A percentile compares a stretch with the other conserved stretches of the same genome.
Evolutionary conservation across 768 basidiomycete species (phyloP).

Genomic region (Tricholoma sp.): DNA sequence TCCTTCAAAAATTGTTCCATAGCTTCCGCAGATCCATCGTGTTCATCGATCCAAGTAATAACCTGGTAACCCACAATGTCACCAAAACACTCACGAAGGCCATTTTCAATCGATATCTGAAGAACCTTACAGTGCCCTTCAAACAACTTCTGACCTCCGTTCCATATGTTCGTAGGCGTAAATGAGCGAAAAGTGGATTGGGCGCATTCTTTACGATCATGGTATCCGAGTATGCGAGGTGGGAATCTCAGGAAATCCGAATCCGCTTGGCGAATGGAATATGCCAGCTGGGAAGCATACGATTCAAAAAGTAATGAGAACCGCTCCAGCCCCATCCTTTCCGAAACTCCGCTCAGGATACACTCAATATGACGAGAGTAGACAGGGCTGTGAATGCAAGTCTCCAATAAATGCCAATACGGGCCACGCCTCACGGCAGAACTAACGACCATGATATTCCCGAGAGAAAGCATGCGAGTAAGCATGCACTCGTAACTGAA

Average conservation of each 20-base stretch:
- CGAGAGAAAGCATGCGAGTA: slow-evolving; percentile 64
- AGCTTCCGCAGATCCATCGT: slow-evolving; percentile 17
- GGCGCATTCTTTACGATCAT: slow-evolving; percentile 60
- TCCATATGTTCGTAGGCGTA: slow-evolving; percentile 61
- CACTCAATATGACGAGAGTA: slow-evolving; percentile 41
- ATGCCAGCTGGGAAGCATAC: slow-evolving; percentile 74
- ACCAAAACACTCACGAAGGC: slow-evolving; percentile 58
- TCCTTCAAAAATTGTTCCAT: slow-evolving; percentile 32
- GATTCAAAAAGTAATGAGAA: slow-evolving; percentile 66
- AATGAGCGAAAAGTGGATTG: slow-evolving; percentile 61
- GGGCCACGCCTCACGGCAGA: slow-evolving; percentile 73
- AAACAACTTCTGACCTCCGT: slow-evolving; percentile 41
- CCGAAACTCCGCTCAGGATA: slow-evolving; percentile 56
- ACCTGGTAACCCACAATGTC: slow-evolving; percentile 64
- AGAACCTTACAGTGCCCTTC: slow-evolving; percentile 57
- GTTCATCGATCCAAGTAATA: slow-evolving; percentile 38
- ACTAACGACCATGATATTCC: slow-evolving; percentile 75
- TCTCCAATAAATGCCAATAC: slow-evolving; percentile 86
- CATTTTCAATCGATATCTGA: slow-evolving; percentile 44
- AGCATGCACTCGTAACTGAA: slow-evolving; percentile 70
- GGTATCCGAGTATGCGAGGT: slow-evolving; percentile 71
- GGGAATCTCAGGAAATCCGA: slow-evolving; percentile 60
- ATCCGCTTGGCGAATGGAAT: slow-evolving; percentile 48
- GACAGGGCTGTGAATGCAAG: slow-evolving; percentile 36
- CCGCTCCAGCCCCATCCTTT: slow-evolving; percentile 57